Conservation (phyloP, 1,139 yeast genomes). For the Meyerozyma elateridarum region DNA sequence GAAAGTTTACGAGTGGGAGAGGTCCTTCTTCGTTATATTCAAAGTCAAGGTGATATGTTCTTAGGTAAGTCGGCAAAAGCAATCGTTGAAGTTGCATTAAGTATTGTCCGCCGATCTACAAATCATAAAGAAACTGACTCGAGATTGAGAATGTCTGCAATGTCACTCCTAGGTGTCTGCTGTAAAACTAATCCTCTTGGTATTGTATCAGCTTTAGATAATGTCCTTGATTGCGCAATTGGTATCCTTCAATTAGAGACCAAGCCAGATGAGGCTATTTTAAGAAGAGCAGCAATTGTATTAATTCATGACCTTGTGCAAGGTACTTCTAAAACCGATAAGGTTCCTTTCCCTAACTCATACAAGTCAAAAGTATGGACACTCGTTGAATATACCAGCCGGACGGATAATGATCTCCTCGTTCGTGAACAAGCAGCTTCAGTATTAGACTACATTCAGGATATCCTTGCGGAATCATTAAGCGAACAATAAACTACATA, state of each 20-base stretch:
- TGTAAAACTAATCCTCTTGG: conserved; percentile 60
- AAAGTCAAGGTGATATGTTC: conserved; percentile 43
- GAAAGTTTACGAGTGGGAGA: conserved; percentile 76
- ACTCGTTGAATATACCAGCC: conserved; percentile 39
- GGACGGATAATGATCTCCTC: conserved; percentile 51
- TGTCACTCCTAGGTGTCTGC: conserved; percentile 72
- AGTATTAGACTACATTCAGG: conserved; percentile 42
- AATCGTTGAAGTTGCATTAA: conserved; percentile 30
- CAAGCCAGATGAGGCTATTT: conserved; percentile 40
- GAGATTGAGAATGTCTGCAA: conserved; percentile 74
- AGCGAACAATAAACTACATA: conserved; percentile 5
- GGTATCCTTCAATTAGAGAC: conserved; percentile 66
- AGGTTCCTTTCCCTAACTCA: conserved; percentile 45
- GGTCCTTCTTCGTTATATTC: conserved; percentile 60
- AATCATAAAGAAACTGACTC: conserved; percentile 41
- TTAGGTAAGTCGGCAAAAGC: conserved; percentile 31
- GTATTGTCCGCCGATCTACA: conserved; percentile 29
- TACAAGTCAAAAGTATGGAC: conserved; percentile 40
- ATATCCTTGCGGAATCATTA: conserved; percentile 19
- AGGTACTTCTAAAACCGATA: conserved; percentile 38
- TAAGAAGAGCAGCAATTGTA: conserved; percentile 75
- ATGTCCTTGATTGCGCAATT: conserved; percentile 67
- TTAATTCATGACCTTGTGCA: conserved; percentile 59
- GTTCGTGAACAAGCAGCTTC: conserved; percentile 54
- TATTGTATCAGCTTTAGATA: conserved; percentile 41